A percentile compares a stretch with the other conserved stretches of the same genome.
Evolutionary conservation across 192 early-diverging fungal genomes (phyloP).

Genomic region (Coemansia sp.): DNA sequence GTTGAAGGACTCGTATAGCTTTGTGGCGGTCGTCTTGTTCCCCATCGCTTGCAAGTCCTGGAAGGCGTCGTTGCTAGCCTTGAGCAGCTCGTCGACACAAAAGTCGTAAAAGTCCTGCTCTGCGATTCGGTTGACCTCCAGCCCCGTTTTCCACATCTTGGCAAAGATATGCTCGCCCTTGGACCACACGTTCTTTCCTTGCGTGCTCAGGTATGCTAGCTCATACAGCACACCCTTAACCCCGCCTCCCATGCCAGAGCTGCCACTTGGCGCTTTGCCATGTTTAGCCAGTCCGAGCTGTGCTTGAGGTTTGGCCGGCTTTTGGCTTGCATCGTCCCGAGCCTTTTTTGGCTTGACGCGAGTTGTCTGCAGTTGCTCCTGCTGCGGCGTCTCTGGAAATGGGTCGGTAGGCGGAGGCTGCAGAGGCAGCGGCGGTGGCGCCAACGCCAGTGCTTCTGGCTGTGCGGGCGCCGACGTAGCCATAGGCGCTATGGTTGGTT

Average conservation of each 20-base stretch:
- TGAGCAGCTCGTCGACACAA: constrained; percentile 53
- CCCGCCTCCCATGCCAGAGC: constrained; percentile 4
- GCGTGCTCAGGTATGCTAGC: constrained; percentile 51
- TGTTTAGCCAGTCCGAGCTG: constrained; percentile 8
- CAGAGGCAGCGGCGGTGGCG: not conserved
- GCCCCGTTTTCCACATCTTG: constrained; percentile 38
- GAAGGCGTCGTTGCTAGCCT: constrained; percentile 47
- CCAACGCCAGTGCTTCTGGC: not conserved
- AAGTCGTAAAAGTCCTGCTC: constrained; percentile 55
- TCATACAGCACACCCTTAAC: constrained; percentile 44
- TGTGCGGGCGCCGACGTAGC: not conserved
- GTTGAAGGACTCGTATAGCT: constrained; percentile 52
- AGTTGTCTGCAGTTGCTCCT: not conserved
- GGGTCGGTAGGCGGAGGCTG: not conserved
- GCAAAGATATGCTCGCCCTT: constrained; percentile 43
- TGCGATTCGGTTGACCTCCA: constrained; percentile 51
- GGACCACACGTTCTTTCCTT: constrained; percentile 44
- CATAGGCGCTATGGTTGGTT: constrained; percentile 16
- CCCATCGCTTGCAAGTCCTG: constrained; percentile 49
- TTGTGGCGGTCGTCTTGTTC: constrained; percentile 37
- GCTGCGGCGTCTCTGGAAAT: not conserved
- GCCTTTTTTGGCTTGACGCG: not conserved
- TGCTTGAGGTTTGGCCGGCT: constrained; percentile 22
- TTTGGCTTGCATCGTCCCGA: not conserved
- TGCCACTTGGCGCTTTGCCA: not conserved